These are phyloP conservation scores for Corynascus novoguineensis DNA, from an alignment of 495 filamentous ascomycete genomes.

Conservation along the genomic window DNA sequence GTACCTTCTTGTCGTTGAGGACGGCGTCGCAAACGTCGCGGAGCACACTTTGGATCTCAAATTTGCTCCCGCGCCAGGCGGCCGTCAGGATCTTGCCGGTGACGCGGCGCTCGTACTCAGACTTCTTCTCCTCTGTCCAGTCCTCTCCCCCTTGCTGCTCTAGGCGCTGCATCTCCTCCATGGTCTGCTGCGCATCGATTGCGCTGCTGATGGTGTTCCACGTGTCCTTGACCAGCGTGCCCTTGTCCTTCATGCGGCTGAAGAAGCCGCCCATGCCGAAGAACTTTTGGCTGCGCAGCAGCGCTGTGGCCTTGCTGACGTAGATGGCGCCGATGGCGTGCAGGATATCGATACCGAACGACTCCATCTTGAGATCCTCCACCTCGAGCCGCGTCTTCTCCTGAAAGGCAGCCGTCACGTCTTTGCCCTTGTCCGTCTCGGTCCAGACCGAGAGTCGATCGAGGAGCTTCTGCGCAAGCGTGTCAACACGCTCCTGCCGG, in stretches of 20 bases:
- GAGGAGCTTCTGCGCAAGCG: slow-evolving; percentile 74
- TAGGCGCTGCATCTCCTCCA: slow-evolving; percentile 97
- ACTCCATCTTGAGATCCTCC: slow-evolving; percentile 98
- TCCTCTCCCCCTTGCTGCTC: slow-evolving; percentile 95
- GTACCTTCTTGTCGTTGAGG: slow-evolving; percentile 73
- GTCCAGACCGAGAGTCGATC: slow-evolving; percentile 94
- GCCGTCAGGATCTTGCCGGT: slow-evolving; percentile 99
- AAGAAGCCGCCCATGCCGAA: slow-evolving; percentile 95
- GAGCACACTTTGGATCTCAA: slow-evolving; percentile 95
- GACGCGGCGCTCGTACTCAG: slow-evolving; percentile 91
- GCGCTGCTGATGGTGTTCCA: slow-evolving; percentile 96
- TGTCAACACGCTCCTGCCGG: slow-evolving; percentile 86
- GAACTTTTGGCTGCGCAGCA: slow-evolving; percentile 94
- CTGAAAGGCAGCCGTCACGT: slow-evolving; percentile 84
- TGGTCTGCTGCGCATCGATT: slow-evolving; percentile 96
- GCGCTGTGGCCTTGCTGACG: slow-evolving; percentile 73
- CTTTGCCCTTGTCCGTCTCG: slow-evolving; percentile 82
- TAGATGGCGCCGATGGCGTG: slow-evolving; percentile 93
- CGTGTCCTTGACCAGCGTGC: slow-evolving; percentile 90
- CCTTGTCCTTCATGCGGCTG: slow-evolving; percentile 90
- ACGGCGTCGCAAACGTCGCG: slow-evolving; percentile 73
- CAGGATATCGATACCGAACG: slow-evolving; percentile 93
- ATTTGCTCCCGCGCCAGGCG: slow-evolving; percentile 94
- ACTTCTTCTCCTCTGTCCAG: slow-evolving; percentile 96
- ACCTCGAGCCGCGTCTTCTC: slow-evolving; percentile 93